Conservation (phyloP, 305 asterid genomes). For the Fraxinus baroniana region DNA sequence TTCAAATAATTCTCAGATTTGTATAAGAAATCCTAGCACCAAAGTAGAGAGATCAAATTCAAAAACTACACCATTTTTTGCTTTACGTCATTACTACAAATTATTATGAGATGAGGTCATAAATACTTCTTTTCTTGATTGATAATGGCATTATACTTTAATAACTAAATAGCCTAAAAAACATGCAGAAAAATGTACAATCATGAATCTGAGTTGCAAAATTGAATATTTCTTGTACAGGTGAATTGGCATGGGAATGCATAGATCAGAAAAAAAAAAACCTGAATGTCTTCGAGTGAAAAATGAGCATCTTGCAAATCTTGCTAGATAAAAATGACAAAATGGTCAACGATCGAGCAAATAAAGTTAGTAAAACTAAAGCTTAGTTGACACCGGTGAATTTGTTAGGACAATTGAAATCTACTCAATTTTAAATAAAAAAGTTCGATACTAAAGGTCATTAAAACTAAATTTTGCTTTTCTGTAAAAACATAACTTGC, state of each 20-base stretch:
- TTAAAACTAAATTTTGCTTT: slow-evolving; percentile 5
- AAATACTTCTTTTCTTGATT: slow-evolving; percentile 4
- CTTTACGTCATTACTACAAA: slow-evolving; percentile 6
- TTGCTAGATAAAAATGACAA: not conserved
- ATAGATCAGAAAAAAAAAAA: not conserved
- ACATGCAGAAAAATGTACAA: not conserved
- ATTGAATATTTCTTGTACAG: not conserved
- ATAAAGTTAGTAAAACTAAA: not conserved
- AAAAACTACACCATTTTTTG: not conserved
- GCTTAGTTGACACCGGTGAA: not conserved
- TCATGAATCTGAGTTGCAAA: slow-evolving; percentile 6
- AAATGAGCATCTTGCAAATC: not conserved
- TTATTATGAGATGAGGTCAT: not conserved
- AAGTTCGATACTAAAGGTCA: not conserved
- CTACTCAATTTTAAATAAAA: not conserved
- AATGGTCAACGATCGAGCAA: not conserved
- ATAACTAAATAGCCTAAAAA: slow-evolving; percentile 8
- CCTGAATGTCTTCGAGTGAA: not conserved
- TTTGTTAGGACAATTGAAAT: not conserved
- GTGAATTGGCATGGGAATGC: not conserved
- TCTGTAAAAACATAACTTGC: slow-evolving; percentile 8
- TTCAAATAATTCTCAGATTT: not conserved
- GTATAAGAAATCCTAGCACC: slow-evolving; percentile 1
- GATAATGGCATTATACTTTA: slow-evolving; percentile 1
- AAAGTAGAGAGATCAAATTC: slow-evolving; percentile 10